phyloP scores from a whole-genome alignment of 805 yeast species.

The Candida krabiensis region DNA sequence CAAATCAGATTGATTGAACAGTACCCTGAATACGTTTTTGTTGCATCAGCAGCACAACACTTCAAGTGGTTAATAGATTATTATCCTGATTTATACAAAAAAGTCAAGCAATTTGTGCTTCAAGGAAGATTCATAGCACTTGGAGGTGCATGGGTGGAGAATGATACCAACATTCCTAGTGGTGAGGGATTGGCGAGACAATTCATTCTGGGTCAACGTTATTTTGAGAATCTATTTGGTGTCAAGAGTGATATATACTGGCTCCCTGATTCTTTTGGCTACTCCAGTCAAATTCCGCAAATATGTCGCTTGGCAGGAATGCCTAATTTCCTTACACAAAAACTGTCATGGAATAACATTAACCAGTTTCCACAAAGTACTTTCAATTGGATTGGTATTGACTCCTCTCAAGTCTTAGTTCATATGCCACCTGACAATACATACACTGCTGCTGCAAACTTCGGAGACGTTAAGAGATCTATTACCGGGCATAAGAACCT shows the following conservation, averaged over 20 bases:
- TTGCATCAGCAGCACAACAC: constrained; percentile 95
- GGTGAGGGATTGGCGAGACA: constrained; percentile 92
- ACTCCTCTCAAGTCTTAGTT: constrained; percentile 88
- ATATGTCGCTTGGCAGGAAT: constrained; percentile 85
- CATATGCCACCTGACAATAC: constrained; percentile 99
- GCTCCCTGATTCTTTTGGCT: constrained; percentile 98
- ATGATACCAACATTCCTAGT: constrained; percentile 92
- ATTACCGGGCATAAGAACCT: constrained; percentile 79
- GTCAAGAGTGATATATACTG: constrained; percentile 74
- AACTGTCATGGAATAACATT: constrained; percentile 94
- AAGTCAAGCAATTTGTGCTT: constrained; percentile 63
- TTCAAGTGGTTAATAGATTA: constrained; percentile 87
- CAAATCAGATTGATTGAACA: constrained; percentile 81
- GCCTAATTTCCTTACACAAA: constrained; percentile 85
- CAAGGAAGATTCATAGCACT: constrained; percentile 81
- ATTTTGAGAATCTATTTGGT: constrained; percentile 79
- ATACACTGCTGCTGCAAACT: constrained; percentile 89
- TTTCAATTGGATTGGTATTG: constrained; percentile 94
- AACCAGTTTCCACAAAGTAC: constrained; percentile 87
- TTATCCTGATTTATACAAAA: constrained; percentile 75
- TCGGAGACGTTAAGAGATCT: constrained; percentile 87
- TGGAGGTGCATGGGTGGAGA: constrained; percentile 98
- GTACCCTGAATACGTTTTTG: constrained; percentile 92
- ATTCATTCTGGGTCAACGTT: constrained; percentile 86
- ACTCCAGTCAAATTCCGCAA: constrained; percentile 93